phyloP scores from a whole-genome alignment of 495 filamentous ascomycete genomes.

The Xylaria curta region DNA sequence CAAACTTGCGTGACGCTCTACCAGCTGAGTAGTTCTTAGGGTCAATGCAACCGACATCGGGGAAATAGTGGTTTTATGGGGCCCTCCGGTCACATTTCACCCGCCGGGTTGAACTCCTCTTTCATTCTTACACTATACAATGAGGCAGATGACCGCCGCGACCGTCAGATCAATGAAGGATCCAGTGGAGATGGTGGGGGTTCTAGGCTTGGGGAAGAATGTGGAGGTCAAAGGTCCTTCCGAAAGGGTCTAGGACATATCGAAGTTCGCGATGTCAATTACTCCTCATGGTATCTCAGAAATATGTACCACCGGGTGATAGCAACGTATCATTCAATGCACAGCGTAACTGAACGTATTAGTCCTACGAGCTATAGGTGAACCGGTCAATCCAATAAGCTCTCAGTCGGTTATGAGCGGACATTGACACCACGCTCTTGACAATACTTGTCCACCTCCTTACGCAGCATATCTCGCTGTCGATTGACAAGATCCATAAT shows the following conservation, averaged over 20 bases:
- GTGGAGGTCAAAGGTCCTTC: slow-evolving; percentile 19
- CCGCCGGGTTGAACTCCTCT: background rate
- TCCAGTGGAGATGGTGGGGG: slow-evolving; percentile 23
- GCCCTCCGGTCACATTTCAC: slow-evolving; percentile 4
- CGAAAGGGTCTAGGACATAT: slow-evolving; percentile 5
- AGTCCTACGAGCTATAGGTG: background rate
- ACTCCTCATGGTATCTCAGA: background rate
- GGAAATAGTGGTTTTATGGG: slow-evolving; percentile 17
- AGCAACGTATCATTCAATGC: slow-evolving; percentile 8
- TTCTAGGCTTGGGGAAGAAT: slow-evolving; percentile 7
- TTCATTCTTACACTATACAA: background rate
- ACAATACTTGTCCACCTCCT: slow-evolving; percentile 84
- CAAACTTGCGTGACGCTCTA: background rate
- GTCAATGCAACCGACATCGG: slow-evolving; percentile 12
- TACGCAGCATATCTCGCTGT: slow-evolving; percentile 72
- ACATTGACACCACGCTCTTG: slow-evolving; percentile 65
- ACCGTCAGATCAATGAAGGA: background rate
- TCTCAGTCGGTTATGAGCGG: background rate
- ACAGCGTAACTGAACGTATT: background rate
- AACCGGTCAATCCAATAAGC: background rate
- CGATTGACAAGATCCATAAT: slow-evolving; percentile 75
- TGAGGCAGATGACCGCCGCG: slow-evolving; percentile 11
- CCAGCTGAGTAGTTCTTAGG: background rate
- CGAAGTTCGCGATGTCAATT: slow-evolving; percentile 1
- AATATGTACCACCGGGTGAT: background rate